Percentiles rank a stretch among this genome's conserved stretches.
phyloP scores from a whole-genome alignment of 192 early-diverging fungal species.

The Coemansia sp. region DNA sequence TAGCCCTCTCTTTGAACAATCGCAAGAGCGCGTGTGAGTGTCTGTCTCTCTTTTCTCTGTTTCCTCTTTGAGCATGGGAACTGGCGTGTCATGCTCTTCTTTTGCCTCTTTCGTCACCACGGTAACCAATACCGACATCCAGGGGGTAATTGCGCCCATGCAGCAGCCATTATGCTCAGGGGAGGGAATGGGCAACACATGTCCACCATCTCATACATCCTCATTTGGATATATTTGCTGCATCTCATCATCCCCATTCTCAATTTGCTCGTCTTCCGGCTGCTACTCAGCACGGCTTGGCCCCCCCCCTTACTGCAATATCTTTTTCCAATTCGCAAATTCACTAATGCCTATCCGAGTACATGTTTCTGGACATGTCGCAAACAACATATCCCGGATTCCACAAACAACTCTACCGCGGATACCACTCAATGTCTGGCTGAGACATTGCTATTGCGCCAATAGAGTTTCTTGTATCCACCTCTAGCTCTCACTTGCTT shows the following conservation, averaged over 20 bases:
- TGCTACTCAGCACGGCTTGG: background rate
- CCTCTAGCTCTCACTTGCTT: background rate
- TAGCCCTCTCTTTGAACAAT: background rate
- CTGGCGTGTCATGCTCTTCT: background rate
- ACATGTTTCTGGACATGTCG: background rate
- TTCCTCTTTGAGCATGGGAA: conserved; percentile 1
- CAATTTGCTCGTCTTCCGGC: background rate
- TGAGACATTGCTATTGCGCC: background rate
- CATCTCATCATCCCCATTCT: background rate
- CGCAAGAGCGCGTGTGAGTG: background rate
- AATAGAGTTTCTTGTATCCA: background rate
- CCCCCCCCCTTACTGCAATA: background rate
- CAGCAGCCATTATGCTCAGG: background rate
- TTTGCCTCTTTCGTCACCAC: conserved; percentile 7
- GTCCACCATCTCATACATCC: background rate
- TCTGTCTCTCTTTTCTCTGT: background rate
- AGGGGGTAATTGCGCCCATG: conserved; percentile 1
- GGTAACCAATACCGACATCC: conserved; percentile 4
- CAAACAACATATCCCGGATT: background rate
- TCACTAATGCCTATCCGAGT: conserved; percentile 3
- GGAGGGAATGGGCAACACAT: background rate
- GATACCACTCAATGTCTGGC: background rate
- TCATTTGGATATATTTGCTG: background rate
- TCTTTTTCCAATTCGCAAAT: background rate
- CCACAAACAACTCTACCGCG: background rate